Base-by-base conservation (phyloP, 2,329 filamentous ascomycete species). In the Pyrenophora teres region DNA sequence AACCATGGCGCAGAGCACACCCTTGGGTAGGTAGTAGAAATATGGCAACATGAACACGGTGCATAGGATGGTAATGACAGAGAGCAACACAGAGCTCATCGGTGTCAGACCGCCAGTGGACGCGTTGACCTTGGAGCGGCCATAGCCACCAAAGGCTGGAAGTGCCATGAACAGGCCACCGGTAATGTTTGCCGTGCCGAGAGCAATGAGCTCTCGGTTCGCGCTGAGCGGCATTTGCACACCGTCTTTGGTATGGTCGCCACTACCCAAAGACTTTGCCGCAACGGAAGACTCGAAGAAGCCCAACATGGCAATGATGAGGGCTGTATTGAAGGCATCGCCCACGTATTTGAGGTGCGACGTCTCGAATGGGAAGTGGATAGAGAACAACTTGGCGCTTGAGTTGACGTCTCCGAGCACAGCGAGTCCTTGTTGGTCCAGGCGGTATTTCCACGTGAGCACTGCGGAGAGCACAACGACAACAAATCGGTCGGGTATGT, bases 241-340 rank as follows among this genome's bases (percentile, higher is more conserved):
- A 8, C 84, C 84, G 57, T 87, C 84, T 43, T 84, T 77, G 9
- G 70, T 73, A 9, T 65, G 62, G 49, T 78, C 83, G 6, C 79
- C 79, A 40, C 78, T 79, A 10, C 70, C 69, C 2, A 99, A 78
- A 56, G 90, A 93, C 76, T 97, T 97, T 31, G 94, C 94, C 1
- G 94, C 94, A 10, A 99, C 92, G 0, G 92, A 96, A 2, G 91
- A 96, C 74, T 99, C 94, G 65, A 99, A 99, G 75, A 99, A 99
- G n/a, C 94, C 94, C 0, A 99, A 85, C 19, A 99, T 81, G 0
- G 92, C 91, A 59, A 99, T 96, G 46, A 97, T 81, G 67, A 99
- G 96, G 0, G 91, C 89, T 0, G 94, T 97, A 44, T 90, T 87
- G 82, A 97, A 88, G 32, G 91, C 89, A 56, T 91, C 88, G 18